Conservation (phyloP, 1,284 basidiomycete species). For the Rhodotorula sp. region DNA sequence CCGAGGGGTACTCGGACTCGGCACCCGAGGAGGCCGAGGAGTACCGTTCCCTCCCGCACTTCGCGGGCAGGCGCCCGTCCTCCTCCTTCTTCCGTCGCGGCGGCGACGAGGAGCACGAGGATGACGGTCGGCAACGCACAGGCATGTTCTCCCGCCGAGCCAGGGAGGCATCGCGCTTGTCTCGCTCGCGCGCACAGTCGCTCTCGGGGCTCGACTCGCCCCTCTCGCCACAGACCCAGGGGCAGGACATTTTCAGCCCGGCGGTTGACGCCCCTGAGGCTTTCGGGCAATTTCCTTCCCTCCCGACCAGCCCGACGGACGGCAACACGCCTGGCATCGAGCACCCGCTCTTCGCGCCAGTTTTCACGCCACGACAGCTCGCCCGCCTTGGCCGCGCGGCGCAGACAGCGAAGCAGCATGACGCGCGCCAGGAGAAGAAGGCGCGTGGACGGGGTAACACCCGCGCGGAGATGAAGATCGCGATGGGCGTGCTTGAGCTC, state of each 20-base stretch:
- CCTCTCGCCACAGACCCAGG: not conserved
- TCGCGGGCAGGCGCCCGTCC: not conserved
- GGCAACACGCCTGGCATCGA: not conserved
- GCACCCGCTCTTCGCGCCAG: constrained; percentile 8
- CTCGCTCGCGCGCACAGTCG: not conserved
- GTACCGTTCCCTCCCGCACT: not conserved
- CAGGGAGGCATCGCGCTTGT: not conserved
- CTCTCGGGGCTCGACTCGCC: not conserved
- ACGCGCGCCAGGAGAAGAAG: not conserved
- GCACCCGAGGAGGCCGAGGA: not conserved
- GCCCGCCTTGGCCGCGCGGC: constrained; percentile 1
- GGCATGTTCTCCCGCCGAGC: not conserved
- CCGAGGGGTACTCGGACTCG: not conserved
- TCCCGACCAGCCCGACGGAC: not conserved
- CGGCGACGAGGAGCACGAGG: not conserved
- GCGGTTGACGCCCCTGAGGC: not conserved
- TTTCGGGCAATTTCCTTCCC: not conserved
- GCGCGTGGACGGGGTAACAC: not conserved
- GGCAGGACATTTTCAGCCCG: no score
- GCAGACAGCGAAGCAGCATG: not conserved
- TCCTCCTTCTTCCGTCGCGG: not conserved
- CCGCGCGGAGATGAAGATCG: constrained; percentile 23
- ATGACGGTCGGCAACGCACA: not conserved
- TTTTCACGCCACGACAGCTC: constrained; percentile 4
- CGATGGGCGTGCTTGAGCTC: constrained; percentile 10